A percentile compares a stretch with the other conserved stretches of the same genome.
Conservation (phyloP, 768 basidiomycete species). For the Lentinula lateritia region DNA sequence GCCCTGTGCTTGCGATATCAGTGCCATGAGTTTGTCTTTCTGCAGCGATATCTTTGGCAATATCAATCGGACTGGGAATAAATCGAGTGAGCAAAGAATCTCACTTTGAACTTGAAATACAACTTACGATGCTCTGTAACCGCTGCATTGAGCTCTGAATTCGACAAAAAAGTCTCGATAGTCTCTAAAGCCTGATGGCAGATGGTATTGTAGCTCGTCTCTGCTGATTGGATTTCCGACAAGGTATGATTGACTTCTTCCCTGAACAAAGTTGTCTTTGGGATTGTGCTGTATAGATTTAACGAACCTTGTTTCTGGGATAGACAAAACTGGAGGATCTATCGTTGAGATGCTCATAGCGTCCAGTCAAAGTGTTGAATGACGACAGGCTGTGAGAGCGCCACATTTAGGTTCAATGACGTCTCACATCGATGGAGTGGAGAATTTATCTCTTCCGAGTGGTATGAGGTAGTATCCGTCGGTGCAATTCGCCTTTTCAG, state of each 20-base stretch:
- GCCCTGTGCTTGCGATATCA: not conserved
- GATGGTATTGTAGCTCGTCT: not conserved
- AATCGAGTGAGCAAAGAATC: not conserved
- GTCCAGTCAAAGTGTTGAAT: not conserved
- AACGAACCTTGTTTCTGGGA: slow-evolving; percentile 1
- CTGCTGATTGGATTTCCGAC: not conserved
- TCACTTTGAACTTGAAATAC: not conserved
- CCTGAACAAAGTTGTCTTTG: no score
- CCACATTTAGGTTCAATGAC: not conserved
- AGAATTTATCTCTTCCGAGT: no score
- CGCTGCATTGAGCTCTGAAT: not conserved
- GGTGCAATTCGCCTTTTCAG: no score
- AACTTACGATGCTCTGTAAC: not conserved
- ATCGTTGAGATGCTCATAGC: not conserved
- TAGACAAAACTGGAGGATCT: not conserved
- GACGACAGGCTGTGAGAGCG: not conserved
- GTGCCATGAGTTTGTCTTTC: not conserved
- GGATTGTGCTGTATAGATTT: not conserved
- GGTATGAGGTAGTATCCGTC: no score
- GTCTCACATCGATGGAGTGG: not conserved
- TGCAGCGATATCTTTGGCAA: not conserved
- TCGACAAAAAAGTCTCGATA: not conserved
- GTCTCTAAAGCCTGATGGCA: not conserved
- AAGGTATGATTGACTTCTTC: not conserved
- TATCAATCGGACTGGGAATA: not conserved